A percentile compares a stretch with the other conserved stretches of the same genome.
phyloP scores from a whole-genome alignment of 2,329 filamentous ascomycete genomes.

The Colletotrichum spinosum region DNA sequence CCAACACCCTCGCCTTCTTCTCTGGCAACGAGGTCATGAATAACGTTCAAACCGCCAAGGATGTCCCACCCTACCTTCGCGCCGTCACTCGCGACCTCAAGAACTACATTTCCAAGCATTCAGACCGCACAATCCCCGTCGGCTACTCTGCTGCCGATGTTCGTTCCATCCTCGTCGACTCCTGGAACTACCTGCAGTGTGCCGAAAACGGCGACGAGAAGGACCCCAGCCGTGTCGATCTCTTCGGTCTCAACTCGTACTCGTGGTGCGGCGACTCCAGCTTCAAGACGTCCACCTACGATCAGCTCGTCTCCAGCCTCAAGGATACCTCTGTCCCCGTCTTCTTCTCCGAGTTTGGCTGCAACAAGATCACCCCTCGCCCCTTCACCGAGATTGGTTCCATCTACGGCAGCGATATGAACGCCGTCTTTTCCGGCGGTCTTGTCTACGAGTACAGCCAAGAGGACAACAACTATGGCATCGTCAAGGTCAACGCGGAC shows the following conservation, averaged over 20 bases:
- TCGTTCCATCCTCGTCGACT: constrained; percentile 77
- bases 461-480: constrained; percentile 74
- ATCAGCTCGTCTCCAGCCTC: constrained; percentile 74
- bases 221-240: constrained; percentile 74
- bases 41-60: constrained; percentile 67
- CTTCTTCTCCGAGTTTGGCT: constrained; percentile 87
- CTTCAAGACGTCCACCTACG: constrained; percentile 72
- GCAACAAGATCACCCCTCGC: constrained; percentile 78
- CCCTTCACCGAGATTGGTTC: constrained; percentile 80
- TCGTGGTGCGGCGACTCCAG: constrained; percentile 77
- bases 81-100: constrained; percentile 84
- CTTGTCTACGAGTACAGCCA: constrained; percentile 86
- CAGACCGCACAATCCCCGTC: constrained; percentile 76
- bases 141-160: constrained; percentile 88
- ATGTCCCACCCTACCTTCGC: constrained; percentile 76
- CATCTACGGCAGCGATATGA: constrained; percentile 80
- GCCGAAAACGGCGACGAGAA: constrained; percentile 62
- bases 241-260: constrained; percentile 81
- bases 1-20: constrained; percentile 79
- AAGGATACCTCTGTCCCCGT: constrained; percentile 74
- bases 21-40: constrained; percentile 85
- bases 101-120: constrained; percentile 80
- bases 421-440: constrained; percentile 75
- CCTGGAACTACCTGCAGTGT: constrained; percentile 82
- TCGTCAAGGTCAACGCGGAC: constrained; percentile 71